These are phyloP conservation scores for Micromonas pusilla DNA, from an alignment of 139 green algal species.

Conservation along the genomic window DNA sequence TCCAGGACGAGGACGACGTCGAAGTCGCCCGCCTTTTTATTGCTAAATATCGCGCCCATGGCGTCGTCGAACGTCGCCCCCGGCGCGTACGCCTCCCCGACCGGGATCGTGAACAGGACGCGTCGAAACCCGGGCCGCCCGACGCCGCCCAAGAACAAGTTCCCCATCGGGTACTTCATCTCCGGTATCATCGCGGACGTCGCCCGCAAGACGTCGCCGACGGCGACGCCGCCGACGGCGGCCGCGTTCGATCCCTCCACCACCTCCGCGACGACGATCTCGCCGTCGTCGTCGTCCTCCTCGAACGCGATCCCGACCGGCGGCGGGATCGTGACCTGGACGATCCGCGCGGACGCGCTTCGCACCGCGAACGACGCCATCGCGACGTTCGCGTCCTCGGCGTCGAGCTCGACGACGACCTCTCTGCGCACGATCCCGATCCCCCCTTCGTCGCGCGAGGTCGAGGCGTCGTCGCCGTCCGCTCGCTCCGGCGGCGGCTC, in stretches of 20 bases:
- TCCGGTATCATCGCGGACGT: slow-evolving; percentile 2
- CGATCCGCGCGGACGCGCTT: neutral
- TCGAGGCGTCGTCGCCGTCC: neutral
- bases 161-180: neutral
- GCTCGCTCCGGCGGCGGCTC: too few relatives aligned
- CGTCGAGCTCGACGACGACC: neutral
- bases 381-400: neutral
- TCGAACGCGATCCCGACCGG: slow-evolving; percentile 7
- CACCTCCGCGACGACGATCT: neutral
- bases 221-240: neutral
- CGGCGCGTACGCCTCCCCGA: neutral
- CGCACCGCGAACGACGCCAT: neutral
- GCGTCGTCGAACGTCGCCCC: neutral
- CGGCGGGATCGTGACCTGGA: neutral
- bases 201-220: slow-evolving; percentile 6
- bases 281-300: neutral
- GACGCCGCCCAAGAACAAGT: neutral
- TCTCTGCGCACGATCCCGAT: neutral
- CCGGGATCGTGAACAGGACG: neutral
- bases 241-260: neutral
- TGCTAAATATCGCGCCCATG: neutral
- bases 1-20: slow-evolving; percentile 15
- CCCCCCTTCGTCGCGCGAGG: neutral
- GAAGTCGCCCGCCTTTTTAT: neutral
- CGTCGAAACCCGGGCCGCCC: neutral